A percentile compares a stretch with the other conserved stretches of the same genome.
Evolutionary conservation across 805 yeast species (phyloP).

Genomic region (Candida endomychidarum): DNA sequence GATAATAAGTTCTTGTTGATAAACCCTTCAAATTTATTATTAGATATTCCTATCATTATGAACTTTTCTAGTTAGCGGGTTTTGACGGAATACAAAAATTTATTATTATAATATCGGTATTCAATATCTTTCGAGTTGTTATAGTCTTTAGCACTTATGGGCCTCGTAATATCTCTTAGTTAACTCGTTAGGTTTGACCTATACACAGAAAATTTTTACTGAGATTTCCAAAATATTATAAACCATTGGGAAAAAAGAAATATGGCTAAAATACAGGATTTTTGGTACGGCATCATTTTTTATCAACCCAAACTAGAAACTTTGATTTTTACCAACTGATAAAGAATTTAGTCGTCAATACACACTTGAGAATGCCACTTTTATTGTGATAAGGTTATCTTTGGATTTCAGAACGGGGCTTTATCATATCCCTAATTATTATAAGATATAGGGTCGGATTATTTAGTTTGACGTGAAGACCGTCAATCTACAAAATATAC

Average conservation of each 20-base stretch:
- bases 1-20: slow-evolving; percentile 11
- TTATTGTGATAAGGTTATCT: neutral
- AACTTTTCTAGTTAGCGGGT: neutral
- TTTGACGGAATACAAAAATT: too few relatives aligned
- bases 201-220: slow-evolving; percentile 1
- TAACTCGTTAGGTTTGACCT: too few relatives aligned
- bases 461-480: neutral
- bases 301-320: slow-evolving; percentile 1
- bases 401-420: neutral
- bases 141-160: too few relatives aligned
- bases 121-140: too few relatives aligned
- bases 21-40: slow-evolving; percentile 7
- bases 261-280: slow-evolving; percentile 7
- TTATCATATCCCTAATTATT: neutral
- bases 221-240: slow-evolving; percentile 6
- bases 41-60: slow-evolving; percentile 7
- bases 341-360: neutral
- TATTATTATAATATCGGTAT: too few relatives aligned
- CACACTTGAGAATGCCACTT: neutral
- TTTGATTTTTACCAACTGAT: neutral
- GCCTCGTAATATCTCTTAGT: too few relatives aligned
- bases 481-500: neutral
- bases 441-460: too few relatives aligned
- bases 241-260: slow-evolving; percentile 6
- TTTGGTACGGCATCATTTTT: slow-evolving; percentile 9